Evolutionary conservation across 2,329 filamentous ascomycete genomes (phyloP), one percentile per base, ranked within the genome.

Genomic region (Ascochyta pisi): DNA sequence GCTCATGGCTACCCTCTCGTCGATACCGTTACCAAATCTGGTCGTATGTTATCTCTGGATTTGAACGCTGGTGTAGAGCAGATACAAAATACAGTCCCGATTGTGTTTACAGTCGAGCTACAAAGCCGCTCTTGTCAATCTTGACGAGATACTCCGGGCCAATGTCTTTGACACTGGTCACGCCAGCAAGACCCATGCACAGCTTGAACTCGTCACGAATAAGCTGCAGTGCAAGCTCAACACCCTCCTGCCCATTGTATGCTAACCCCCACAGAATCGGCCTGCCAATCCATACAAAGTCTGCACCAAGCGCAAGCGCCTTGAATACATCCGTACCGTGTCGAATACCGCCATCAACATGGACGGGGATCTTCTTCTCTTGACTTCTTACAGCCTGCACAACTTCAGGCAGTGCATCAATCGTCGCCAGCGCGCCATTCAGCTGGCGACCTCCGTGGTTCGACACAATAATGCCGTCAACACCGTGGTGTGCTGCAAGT

Each of bases 261-360:
- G 83, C 86, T 37, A 89, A 81, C 1, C 90, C 92, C 78, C 86
- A 96, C 42, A 96, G 79, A 13, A 90, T 13, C 6, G 71, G 66
- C 22, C 73, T 49, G 1, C 73, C 73, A 5, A 76, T 54, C 49
- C 94, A 95, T 1, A 98, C 92, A 40, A 92, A 94, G 70, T 86
- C 91, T 23, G 94, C 95, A 34, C 95, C 95, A 0, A 98, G 83
- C 71, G 92, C 96, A 8, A 98, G 81, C 12, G 93, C 94, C 80
- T 98, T 98, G 76, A 98, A 85, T 58, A 98, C 92, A 74, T 98
- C 95, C 0, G 93, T 96, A 6, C 89, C 92, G 40, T 94, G 86
- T 38, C 93, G 86, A 40, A 97, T 83, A 39, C 94, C 94, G 22
- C 95, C 94, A 74, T 98, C 95, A 45, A 98, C 81, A 76, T 85